Conservation (phyloP, 495 filamentous ascomycete genomes). For the Podospora australis region DNA sequence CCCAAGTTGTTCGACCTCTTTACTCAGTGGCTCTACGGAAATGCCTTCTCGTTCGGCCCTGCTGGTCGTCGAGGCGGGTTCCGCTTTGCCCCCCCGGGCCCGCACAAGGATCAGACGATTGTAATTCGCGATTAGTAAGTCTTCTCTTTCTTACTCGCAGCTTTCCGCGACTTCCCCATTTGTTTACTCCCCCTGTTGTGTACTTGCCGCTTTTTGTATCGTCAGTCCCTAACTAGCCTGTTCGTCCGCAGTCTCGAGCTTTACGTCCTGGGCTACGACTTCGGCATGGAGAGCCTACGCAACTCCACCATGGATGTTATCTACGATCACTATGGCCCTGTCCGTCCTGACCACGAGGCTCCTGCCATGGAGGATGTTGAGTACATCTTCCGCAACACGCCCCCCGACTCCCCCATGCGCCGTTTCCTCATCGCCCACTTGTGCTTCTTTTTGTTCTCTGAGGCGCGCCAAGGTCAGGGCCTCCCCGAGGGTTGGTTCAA, state of each 20-base stretch:
- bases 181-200: no score
- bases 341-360: not conserved
- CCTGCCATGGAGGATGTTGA: slow-evolving; percentile 18
- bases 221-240: not conserved
- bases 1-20: not conserved
- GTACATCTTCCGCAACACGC: slow-evolving; percentile 20
- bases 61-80: slow-evolving; percentile 8
- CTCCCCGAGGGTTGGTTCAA: slow-evolving; percentile 18
- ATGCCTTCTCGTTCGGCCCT: slow-evolving; percentile 11
- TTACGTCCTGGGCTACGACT: slow-evolving; percentile 22
- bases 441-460: slow-evolving; percentile 19
- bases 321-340: slow-evolving; percentile 13
- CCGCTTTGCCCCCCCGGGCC: slow-evolving; percentile 12
- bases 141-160: not conserved
- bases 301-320: slow-evolving; percentile 18
- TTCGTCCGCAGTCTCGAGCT: slow-evolving; percentile 17
- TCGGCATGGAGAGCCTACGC: slow-evolving; percentile 16
- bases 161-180: no score
- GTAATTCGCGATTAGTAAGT: slow-evolving; percentile 26
- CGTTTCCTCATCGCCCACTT: slow-evolving; percentile 19
- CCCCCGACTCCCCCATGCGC: slow-evolving; percentile 14
- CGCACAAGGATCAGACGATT: not conserved
- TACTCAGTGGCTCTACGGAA: not conserved
- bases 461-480: not conserved
- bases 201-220: no score